phyloP scores from a whole-genome alignment of 257 asterid species.

The Lithospermum erythrorhizon region DNA sequence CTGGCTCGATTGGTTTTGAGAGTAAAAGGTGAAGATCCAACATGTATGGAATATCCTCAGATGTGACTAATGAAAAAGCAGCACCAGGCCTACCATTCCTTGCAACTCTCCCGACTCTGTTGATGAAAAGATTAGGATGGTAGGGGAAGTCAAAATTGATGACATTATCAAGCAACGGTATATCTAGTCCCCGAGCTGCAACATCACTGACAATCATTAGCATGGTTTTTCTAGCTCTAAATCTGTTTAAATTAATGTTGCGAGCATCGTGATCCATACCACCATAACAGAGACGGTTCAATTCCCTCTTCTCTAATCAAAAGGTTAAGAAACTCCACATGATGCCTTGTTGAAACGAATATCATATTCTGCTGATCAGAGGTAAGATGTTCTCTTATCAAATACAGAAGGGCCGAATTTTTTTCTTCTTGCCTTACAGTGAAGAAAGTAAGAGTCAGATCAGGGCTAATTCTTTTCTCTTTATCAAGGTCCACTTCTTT shows the following conservation, averaged over 20 bases:
- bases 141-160: conserved; percentile 85
- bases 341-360: conserved; percentile 89
- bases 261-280: conserved; percentile 99
- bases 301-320: conserved; percentile 72
- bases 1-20: conserved; percentile 76
- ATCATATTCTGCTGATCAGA: conserved; percentile 64
- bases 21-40: conserved; percentile 94
- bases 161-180: conserved; percentile 91
- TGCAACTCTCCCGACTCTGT: conserved; percentile 98
- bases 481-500: conserved; percentile 86
- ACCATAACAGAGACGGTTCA: conserved; percentile 86
- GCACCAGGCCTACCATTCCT: conserved; percentile 95
- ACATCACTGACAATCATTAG: conserved; percentile 84
- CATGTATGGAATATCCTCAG: conserved; percentile 76
- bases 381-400: conserved; percentile 69
- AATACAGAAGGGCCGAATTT: conserved; percentile 56
- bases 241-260: conserved; percentile 56
- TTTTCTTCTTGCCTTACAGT: conserved; percentile 87
- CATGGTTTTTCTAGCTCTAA: conserved; percentile 87
- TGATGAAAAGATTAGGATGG: conserved; percentile 89
- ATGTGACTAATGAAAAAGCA: conserved; percentile 70
- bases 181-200: conserved; percentile 98
- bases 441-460: conserved; percentile 64
- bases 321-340: conserved; percentile 65
- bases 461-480: conserved; percentile 89